These are phyloP conservation scores for Wickerhamomyces kurtzmanii DNA, from an alignment of 805 yeast species.

Conservation along the genomic window DNA sequence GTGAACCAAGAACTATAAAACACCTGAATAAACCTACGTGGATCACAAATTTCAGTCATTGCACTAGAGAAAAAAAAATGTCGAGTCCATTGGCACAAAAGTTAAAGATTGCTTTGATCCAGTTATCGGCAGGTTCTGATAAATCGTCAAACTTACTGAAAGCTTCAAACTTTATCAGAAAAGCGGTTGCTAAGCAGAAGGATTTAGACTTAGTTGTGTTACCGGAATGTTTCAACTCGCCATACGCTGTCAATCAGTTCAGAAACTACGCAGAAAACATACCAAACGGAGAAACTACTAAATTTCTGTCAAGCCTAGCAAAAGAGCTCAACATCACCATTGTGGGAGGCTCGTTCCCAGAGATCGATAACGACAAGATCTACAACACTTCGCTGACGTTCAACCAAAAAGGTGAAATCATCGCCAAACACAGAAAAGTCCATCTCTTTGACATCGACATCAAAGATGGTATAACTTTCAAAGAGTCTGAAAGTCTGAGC, in stretches of 20 bases:
- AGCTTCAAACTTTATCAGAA: constrained; percentile 51
- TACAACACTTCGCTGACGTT: constrained; percentile 74
- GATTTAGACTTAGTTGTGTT: constrained; percentile 74
- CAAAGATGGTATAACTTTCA: constrained; percentile 83
- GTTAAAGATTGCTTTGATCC: constrained; percentile 76
- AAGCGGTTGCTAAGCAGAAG: constrained; percentile 49
- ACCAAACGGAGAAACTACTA: constrained; percentile 63
- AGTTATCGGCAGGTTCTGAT: constrained; percentile 60
- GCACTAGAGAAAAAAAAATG: too few relatives aligned
- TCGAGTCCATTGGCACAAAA: constrained; percentile 25
- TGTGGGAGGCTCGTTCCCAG: constrained; percentile 95
- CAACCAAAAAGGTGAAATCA: constrained; percentile 57
- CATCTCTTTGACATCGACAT: constrained; percentile 87
- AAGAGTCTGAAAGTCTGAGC: constrained; percentile 64
- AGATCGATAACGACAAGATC: constrained; percentile 40
- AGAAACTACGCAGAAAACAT: constrained; percentile 83
- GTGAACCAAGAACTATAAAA: too few relatives aligned
- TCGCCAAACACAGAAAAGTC: constrained; percentile 79
- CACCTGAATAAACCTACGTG: too few relatives aligned
- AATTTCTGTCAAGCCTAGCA: constrained; percentile 59
- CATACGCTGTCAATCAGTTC: constrained; percentile 82
- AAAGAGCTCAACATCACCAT: constrained; percentile 50
- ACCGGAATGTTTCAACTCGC: constrained; percentile 96
- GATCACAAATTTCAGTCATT: too few relatives aligned
- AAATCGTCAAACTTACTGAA: constrained; percentile 68